These are phyloP conservation scores for Aspergillus tamarii DNA, from an alignment of 2,329 filamentous ascomycete species.

Conservation along the genomic window DNA sequence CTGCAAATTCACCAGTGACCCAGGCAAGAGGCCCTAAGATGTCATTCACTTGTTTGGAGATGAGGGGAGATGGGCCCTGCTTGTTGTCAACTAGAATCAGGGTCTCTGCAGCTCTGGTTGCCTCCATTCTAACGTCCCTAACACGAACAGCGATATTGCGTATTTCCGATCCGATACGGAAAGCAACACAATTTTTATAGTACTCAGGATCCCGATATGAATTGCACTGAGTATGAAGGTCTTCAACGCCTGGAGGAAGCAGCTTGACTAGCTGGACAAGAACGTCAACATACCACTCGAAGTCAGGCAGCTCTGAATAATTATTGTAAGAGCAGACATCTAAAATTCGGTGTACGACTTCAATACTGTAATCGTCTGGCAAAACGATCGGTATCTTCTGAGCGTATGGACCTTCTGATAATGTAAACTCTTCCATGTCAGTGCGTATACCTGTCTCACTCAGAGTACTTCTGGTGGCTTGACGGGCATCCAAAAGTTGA, in stretches of 20 bases:
- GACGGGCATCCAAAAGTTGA: constrained; percentile 72
- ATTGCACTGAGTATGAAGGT: constrained; percentile 25
- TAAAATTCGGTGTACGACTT: constrained; percentile 80
- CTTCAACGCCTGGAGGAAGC: constrained; percentile 35
- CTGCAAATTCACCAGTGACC: constrained; percentile 85
- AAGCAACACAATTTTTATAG: constrained; percentile 30
- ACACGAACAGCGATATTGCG: constrained; percentile 92
- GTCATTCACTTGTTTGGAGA: constrained; percentile 57
- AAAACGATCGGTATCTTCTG: constrained; percentile 41
- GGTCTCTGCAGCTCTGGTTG: constrained; percentile 79
- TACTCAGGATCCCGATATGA: constrained; percentile 16
- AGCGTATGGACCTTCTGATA: background rate
- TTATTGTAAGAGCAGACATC: constrained; percentile 89
- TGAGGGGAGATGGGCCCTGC: constrained; percentile 59
- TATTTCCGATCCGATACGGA: constrained; percentile 76
- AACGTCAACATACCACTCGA: constrained; percentile 96
- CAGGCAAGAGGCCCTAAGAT: constrained; percentile 78
- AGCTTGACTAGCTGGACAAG: constrained; percentile 81
- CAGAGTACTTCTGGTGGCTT: constrained; percentile 47
- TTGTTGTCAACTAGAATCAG: constrained; percentile 65
- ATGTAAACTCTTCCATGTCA: constrained; percentile 10
- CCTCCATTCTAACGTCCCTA: constrained; percentile 75
- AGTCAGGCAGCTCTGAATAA: constrained; percentile 83
- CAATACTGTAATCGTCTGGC: constrained; percentile 82
- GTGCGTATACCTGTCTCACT: constrained; percentile 28